Conservation (phyloP, 2,329 filamentous ascomycete genomes). For the Sclerotinia spermophila region DNA sequence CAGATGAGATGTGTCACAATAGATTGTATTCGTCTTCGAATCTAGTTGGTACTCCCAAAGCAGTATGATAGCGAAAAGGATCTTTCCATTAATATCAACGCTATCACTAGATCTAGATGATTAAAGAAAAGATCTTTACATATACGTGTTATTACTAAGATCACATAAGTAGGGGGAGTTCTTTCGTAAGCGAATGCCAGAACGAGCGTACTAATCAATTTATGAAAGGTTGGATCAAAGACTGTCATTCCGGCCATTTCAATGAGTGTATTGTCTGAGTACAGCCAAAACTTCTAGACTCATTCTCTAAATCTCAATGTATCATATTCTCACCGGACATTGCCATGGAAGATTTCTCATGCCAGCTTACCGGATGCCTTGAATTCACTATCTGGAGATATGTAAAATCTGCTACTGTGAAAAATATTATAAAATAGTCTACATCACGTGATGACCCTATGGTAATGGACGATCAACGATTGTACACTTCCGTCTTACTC, state of each 20-base stretch:
- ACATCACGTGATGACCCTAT: no score
- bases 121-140: no score
- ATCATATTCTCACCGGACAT: neutral
- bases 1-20: no score
- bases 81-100: no score
- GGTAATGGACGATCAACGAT: neutral
- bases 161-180: no score
- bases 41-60: no score
- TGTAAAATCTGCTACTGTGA: neutral
- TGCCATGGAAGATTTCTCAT: neutral
- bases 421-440: neutral
- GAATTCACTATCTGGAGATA: neutral
- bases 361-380: neutral
- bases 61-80: no score
- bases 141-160: no score
- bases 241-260: neutral
- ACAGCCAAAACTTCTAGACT: neutral
- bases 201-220: neutral
- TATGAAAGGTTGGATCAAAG: neutral
- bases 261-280: neutral
- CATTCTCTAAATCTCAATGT: neutral
- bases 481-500: neutral
- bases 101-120: no score
- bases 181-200: neutral
- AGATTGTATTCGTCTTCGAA: no score